Conservation (phyloP, 495 filamentous ascomycete species). For the Aspergillus bertholletiae region DNA sequence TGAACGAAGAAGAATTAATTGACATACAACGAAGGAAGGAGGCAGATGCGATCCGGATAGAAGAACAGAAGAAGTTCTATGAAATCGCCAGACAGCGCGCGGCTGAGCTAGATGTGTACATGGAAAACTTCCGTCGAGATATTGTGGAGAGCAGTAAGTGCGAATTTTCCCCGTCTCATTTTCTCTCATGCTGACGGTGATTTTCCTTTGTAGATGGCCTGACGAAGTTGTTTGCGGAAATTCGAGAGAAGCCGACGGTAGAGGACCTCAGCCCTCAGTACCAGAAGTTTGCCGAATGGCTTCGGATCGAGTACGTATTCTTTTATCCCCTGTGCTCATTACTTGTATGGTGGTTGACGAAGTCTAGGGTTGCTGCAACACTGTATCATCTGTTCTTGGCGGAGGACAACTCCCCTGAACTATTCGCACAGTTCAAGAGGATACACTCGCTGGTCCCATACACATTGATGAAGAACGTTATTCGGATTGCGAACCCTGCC, state of each 20-base stretch:
- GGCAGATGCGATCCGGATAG: constrained; percentile 82
- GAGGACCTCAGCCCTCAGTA: constrained; percentile 89
- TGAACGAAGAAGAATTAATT: constrained; percentile 75
- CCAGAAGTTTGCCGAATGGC: constrained; percentile 97
- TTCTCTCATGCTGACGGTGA: constrained; percentile 1
- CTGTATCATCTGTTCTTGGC: constrained; percentile 97
- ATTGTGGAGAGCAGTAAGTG: constrained; percentile 74
- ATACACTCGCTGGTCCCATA: constrained; percentile 95
- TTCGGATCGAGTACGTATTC: constrained; percentile 73
- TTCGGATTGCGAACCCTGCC: constrained; percentile 92
- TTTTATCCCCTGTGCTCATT: not conserved
- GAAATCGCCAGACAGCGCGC: constrained; percentile 90
- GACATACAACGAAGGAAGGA: constrained; percentile 76
- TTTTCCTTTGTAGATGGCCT: constrained; percentile 60
- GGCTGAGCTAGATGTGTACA: constrained; percentile 91
- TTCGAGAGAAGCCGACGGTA: constrained; percentile 80
- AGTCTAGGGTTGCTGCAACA: constrained; percentile 73
- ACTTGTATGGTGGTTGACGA: constrained; percentile 10
- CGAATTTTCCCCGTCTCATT: not conserved
- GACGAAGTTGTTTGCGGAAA: constrained; percentile 89
- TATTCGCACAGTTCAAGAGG: constrained; percentile 89
- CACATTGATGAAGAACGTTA: constrained; percentile 89
- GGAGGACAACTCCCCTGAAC: constrained; percentile 93
- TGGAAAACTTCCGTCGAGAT: constrained; percentile 79
- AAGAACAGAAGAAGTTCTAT: constrained; percentile 92